These are phyloP conservation scores for Endocarpon pusillum DNA, from an alignment of 495 filamentous ascomycete species.

Conservation along the genomic window DNA sequence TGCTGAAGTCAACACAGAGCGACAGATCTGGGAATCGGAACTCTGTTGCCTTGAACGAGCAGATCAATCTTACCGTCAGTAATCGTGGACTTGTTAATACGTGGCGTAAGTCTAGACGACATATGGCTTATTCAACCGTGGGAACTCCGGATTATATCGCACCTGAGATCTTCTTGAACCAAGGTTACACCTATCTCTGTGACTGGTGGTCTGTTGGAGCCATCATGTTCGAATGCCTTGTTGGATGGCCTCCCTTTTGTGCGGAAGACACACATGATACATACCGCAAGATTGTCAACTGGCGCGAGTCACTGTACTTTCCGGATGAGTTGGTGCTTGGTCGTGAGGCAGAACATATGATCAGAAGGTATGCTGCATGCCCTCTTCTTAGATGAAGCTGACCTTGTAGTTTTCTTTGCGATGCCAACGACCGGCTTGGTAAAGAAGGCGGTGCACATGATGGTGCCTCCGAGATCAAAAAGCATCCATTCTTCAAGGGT, in stretches of 20 bases:
- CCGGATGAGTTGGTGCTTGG: slow-evolving; percentile 82
- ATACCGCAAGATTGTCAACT: slow-evolving; percentile 98
- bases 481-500: slow-evolving; percentile 87
- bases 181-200: slow-evolving; percentile 88
- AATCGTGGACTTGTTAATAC: slow-evolving; percentile 95
- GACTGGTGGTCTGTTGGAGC: slow-evolving; percentile 99
- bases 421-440: slow-evolving; percentile 69
- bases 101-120: slow-evolving; percentile 84
- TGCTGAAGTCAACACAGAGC: slow-evolving; percentile 60
- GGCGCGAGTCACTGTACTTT: slow-evolving; percentile 89
- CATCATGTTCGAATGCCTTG: slow-evolving; percentile 99
- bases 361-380: slow-evolving; percentile 44
- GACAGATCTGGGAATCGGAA: slow-evolving; percentile 43
- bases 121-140: slow-evolving; percentile 96
- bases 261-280: slow-evolving; percentile 94
- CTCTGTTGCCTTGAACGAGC: slow-evolving; percentile 78
- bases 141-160: slow-evolving; percentile 98
- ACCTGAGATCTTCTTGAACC: slow-evolving; percentile 91
- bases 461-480: slow-evolving; percentile 75
- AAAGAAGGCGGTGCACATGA: slow-evolving; percentile 50
- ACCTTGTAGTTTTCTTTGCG: slow-evolving; percentile 75
- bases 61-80: slow-evolving; percentile 95
- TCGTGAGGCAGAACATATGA: slow-evolving; percentile 72
- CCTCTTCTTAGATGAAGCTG: slow-evolving; percentile 7
- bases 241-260: slow-evolving; percentile 98